Evolutionary conservation across 306 rosid species (phyloP).

Genomic region (Herpetospermum pedunculosum): DNA sequence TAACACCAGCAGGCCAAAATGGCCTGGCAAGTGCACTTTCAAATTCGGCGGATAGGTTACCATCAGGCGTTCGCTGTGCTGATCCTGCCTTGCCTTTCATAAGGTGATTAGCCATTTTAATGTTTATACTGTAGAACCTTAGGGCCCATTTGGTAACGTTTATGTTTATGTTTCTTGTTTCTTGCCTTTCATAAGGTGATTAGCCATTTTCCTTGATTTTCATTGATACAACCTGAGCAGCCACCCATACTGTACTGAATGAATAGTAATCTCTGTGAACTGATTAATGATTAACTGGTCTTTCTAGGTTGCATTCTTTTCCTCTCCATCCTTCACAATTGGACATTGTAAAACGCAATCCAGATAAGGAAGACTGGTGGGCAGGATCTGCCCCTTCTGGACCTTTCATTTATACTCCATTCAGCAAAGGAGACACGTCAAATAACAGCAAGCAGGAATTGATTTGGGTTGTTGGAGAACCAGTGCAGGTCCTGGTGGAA

Average conservation of each 20-base stretch:
- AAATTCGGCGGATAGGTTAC: conserved; percentile 79
- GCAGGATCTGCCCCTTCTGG: conserved; percentile 88
- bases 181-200: conserved; percentile 83
- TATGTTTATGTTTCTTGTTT: too few species aligned
- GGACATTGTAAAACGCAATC: conserved; percentile 86
- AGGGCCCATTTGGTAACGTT: too few species aligned
- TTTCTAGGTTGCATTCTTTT: conserved; percentile 73
- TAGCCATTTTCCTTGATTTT: conserved; percentile 6
- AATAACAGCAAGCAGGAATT: conserved; percentile 65
- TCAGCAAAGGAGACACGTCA: conserved; percentile 83
- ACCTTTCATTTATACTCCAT: conserved; percentile 94
- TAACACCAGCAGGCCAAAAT: conserved; percentile 89
- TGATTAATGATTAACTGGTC: conserved; percentile 1
- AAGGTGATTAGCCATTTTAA: conserved; percentile 37
- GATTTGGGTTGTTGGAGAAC: conserved; percentile 89
- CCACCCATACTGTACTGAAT: not conserved
- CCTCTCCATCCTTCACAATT: conserved; percentile 76
- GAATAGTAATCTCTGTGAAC: not conserved
- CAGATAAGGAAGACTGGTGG: conserved; percentile 97
- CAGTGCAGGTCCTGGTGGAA: conserved; percentile 86
- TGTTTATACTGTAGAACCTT: not conserved
- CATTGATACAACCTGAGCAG: not conserved
- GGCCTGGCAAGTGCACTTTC: conserved; percentile 90
- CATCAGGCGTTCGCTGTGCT: conserved; percentile 83
- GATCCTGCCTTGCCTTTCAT: conserved; percentile 93